Base-by-base conservation (phyloP, 208 protist genomes). In the Herpetomonas tarakana region DNA sequence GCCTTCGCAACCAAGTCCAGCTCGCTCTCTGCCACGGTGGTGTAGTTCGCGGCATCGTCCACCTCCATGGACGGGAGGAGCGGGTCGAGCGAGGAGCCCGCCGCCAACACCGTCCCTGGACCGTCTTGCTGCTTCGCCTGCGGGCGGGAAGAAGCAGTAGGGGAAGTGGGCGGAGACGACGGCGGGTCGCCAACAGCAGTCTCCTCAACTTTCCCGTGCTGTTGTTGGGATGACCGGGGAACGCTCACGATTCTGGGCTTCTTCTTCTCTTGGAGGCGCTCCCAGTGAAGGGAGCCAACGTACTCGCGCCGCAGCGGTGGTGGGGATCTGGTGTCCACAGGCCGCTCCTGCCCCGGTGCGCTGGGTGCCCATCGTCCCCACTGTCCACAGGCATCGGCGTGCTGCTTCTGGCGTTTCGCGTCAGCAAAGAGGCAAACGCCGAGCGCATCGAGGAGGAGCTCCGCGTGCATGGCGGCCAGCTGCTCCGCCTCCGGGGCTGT, bases 381-480 rank as follows among this genome's bases (percentile, higher is more conserved):
- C 28, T 75, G 69, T 16, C 69, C 73, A 62, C 82, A 86, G 4
- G 68, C 71, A 22, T 79, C 60, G 0, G 77, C 83, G 58, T 94
- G 91, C 18, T 51, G 71, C 9, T 61, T 55, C 60, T 96, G 91
- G 53, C 80, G 51, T 14, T 55, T 55, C 6, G 49, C 16, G 58
- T 91, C 78, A 2, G 62, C 55, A 58, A 85, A 96, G 24, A 96
- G 45, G n/a, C 81, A 77, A 9, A 96, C 78, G 14, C 91, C 91
- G 7, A 94, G 70, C 1, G 78, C 61, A 58, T 96, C 91, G 24
- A 96, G 75, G n/a, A 91, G 83, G 28, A 96, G 73, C 71, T 96
- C 91, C 22, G 82, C 80, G 59, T 96, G 91, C 91, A 94, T 94
- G 38, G 80, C 80, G 24, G 91, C 91, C 29, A 90, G 74, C 53